Evolutionary conservation across 352 stramenopile genomes (phyloP).

Genomic region (Phytopythium delawarense): DNA sequence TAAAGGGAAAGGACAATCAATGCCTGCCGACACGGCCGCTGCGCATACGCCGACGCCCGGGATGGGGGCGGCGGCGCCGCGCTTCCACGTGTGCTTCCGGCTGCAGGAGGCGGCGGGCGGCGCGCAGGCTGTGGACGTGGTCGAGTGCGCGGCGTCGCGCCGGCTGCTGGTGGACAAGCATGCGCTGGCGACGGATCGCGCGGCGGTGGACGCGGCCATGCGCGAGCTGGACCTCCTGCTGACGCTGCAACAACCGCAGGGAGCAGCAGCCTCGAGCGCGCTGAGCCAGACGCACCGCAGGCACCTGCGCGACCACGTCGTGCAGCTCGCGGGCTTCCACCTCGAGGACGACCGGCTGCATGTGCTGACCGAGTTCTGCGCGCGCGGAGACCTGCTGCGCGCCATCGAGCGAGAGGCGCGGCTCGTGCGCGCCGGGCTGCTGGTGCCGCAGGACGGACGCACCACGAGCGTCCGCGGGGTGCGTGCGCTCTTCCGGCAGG

Average conservation of each 20-base stretch:
- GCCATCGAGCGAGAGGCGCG: constrained; percentile 46
- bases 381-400: constrained; percentile 51
- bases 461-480: constrained; percentile 27
- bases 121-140: constrained; percentile 52
- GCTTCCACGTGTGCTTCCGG: constrained; percentile 17
- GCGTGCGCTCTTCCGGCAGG: constrained; percentile 51
- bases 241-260: constrained; percentile 18
- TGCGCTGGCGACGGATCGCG: constrained; percentile 33
- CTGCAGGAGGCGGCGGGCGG: constrained; percentile 32
- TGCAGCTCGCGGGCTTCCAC: constrained; percentile 38
- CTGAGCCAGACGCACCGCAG: constrained; percentile 5
- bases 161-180: constrained; percentile 59
- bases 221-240: constrained; percentile 68
- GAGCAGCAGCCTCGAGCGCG: background rate
- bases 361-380: constrained; percentile 63
- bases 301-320: constrained; percentile 27
- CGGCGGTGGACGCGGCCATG: constrained; percentile 37
- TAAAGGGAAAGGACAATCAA: background rate
- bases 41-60: background rate
- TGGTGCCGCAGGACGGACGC: constrained; percentile 16
- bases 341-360: constrained; percentile 57
- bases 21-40: constrained; percentile 1
- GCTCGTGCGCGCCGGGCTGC: constrained; percentile 33
- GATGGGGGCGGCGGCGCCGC: background rate
- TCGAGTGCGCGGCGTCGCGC: constrained; percentile 23